Conservation (phyloP, 768 basidiomycete genomes). For the Russula ochroleuca region DNA sequence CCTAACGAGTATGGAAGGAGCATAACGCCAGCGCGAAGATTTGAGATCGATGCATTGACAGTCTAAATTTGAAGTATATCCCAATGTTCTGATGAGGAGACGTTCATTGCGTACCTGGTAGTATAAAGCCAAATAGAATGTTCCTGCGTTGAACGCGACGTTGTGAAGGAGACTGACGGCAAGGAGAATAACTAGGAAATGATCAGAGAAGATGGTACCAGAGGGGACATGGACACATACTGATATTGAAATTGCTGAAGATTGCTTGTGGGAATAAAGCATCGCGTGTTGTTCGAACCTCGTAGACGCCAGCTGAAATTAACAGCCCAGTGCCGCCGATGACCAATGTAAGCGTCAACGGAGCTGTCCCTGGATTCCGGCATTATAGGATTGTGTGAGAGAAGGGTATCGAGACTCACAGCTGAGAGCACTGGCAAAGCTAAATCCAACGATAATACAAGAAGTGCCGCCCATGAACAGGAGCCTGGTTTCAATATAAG, state of each 20-base stretch:
- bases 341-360: conserved; percentile 59
- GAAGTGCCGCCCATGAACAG: conserved; percentile 74
- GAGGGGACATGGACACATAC: conserved; percentile 38
- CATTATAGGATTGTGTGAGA: neutral
- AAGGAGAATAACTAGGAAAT: conserved; percentile 54
- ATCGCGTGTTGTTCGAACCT: conserved; percentile 60
- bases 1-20: conserved; percentile 83
- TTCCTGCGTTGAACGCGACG: conserved; percentile 77
- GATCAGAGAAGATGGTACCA: conserved; percentile 18
- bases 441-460: conserved; percentile 73
- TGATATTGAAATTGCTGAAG: conserved; percentile 56
- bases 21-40: conserved; percentile 65
- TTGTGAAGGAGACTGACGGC: conserved; percentile 75
- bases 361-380: conserved; percentile 51
- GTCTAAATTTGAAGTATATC: conserved; percentile 42
- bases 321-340: conserved; percentile 52
- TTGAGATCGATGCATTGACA: conserved; percentile 58
- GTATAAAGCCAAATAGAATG: conserved; percentile 80
- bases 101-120: conserved; percentile 55
- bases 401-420: conserved; percentile 47
- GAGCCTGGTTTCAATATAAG: conserved; percentile 41
- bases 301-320: conserved; percentile 59
- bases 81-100: neutral
- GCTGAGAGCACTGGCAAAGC: conserved; percentile 61
- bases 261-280: conserved; percentile 64